Conservation (phyloP, 768 basidiomycete genomes). For the Hygrophorus russula region DNA sequence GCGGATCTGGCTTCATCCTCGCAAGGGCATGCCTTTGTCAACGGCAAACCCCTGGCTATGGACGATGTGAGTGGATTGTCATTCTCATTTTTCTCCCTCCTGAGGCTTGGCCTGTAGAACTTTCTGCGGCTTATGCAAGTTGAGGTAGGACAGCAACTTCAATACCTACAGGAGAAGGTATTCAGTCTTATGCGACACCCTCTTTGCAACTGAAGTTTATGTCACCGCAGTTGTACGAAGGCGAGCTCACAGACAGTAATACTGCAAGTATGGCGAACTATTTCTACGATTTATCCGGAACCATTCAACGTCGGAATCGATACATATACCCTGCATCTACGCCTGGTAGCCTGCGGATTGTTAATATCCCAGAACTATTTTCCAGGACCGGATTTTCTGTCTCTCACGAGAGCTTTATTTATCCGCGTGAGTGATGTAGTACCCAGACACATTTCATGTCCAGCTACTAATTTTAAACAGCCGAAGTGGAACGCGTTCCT, state of each 20-base stretch:
- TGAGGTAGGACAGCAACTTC: slow-evolving; percentile 47
- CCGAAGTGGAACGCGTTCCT: slow-evolving; percentile 22
- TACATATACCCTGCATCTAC: slow-evolving; percentile 51
- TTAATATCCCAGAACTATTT: slow-evolving; percentile 47
- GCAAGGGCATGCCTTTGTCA: slow-evolving; percentile 71
- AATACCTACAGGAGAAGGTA: slow-evolving; percentile 66
- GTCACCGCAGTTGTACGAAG: slow-evolving; percentile 39
- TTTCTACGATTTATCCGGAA: slow-evolving; percentile 84
- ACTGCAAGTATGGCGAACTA: slow-evolving; percentile 48
- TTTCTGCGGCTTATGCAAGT: slow-evolving; percentile 54
- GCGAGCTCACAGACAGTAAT: slow-evolving; percentile 42
- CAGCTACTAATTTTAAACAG: slow-evolving; percentile 8
- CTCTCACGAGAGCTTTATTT: slow-evolving; percentile 40
- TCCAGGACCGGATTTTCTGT: slow-evolving; percentile 30
- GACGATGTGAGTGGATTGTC: slow-evolving; percentile 42
- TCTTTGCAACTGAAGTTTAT: neutral
- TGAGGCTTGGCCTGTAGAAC: slow-evolving; percentile 28
- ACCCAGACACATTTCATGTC: neutral
- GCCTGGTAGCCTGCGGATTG: slow-evolving; percentile 35
- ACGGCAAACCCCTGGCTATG: slow-evolving; percentile 70
- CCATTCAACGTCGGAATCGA: slow-evolving; percentile 58
- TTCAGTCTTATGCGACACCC: slow-evolving; percentile 9
- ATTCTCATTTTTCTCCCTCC: neutral
- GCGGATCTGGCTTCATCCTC: slow-evolving; percentile 25
- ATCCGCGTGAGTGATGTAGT: slow-evolving; percentile 16